Base-by-base conservation (phyloP, 164 flowering plant species). In the Annona squamosa region DNA sequence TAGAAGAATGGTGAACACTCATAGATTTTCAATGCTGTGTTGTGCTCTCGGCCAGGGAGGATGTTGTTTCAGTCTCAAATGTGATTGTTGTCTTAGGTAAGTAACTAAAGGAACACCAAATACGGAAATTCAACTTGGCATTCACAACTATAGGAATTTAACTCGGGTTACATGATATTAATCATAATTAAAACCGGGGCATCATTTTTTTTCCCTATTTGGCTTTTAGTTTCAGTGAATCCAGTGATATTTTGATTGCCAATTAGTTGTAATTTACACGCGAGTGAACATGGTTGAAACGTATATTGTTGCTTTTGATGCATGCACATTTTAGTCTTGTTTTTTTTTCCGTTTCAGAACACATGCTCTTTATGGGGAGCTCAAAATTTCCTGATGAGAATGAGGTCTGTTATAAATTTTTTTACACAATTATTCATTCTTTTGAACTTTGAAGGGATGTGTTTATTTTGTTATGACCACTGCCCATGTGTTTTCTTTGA, bases 311-410 rank as follows among this genome's bases (percentile, higher is more conserved):
- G 13, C 19, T 44, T 41, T 66, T 66, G 17, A 66, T 66, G 13
- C 13, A 66, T 66, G 17, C 68, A 66, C 9, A 41, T 41, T 9
- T 66, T 43, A 71, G 46, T 67, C 48, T 42, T 67, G 43, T 48
- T 5, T 52, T 7, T n/a, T 56, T 52, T 9, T 72, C 19, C 79
- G 42, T 78, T 86, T 83, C 90, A 95, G 97, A 96, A 78, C 99
- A 96, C 82, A 96, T 93, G 99, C 98, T 96, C 26, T 96, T 96
- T 84, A 96, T 96, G 98, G 99, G 99, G 67, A 96, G 98, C 77
- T 73, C 86, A 56, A 91, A 82, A 45, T 96, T 89, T 82, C 98
- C 99, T 2, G 96, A 96, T 84, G 99, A 96, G 76, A 96, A 96
- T 82, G 99, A 96, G 97, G 99, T 95, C 18, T 37, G 69, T 72